Conservation (phyloP, 2,329 filamentous ascomycete species). For the Conoideocrella luteorostrata region DNA sequence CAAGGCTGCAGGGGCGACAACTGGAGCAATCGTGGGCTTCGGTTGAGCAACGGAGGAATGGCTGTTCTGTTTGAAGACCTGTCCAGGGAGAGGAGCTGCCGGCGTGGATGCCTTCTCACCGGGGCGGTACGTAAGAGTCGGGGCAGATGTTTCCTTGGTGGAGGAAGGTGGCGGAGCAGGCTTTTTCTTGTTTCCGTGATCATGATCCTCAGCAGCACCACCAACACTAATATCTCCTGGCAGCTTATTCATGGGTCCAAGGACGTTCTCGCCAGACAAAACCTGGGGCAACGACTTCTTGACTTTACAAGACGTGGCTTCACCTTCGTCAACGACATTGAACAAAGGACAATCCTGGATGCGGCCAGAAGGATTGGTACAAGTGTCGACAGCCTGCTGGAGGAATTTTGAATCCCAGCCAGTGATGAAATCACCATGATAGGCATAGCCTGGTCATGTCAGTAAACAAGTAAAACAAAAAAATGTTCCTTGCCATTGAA, state of each 20-base stretch:
- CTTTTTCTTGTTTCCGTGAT: not conserved
- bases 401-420: slow-evolving; percentile 69
- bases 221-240: slow-evolving; percentile 52
- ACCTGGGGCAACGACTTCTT: slow-evolving; percentile 41
- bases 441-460: slow-evolving; percentile 54
- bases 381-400: slow-evolving; percentile 64
- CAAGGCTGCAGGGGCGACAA: not conserved
- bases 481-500: too few relatives aligned
- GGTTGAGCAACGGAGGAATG: not conserved
- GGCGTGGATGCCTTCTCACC: slow-evolving; percentile 26
- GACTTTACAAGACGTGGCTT: slow-evolving; percentile 56
- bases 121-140: slow-evolving; percentile 29
- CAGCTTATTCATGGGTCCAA: slow-evolving; percentile 49
- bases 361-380: slow-evolving; percentile 63
- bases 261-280: slow-evolving; percentile 54
- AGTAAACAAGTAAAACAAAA: too few relatives aligned
- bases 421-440: slow-evolving; percentile 74
- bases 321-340: slow-evolving; percentile 55
- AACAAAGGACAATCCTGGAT: slow-evolving; percentile 74
- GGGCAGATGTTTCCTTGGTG: slow-evolving; percentile 8
- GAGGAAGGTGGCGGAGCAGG: slow-evolving; percentile 5
- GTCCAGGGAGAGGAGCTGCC: slow-evolving; percentile 32
- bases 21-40: not conserved
- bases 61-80: slow-evolving; percentile 33
- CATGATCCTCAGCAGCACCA: not conserved